These are phyloP conservation scores for Toxicodendron radicans DNA, from an alignment of 345 rosid species.

Conservation along the genomic window DNA sequence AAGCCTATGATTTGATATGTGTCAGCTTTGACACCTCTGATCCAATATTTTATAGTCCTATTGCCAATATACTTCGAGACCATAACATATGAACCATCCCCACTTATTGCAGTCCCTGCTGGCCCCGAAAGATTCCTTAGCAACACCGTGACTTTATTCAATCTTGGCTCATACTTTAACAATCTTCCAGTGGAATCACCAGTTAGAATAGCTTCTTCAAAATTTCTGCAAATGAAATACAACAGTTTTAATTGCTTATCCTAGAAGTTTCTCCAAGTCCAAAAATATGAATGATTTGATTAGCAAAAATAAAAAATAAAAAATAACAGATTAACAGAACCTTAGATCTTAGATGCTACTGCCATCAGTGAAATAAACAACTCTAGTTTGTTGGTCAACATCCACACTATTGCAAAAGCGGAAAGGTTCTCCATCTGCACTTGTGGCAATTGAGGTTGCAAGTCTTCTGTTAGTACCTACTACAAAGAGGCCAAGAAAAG, in stretches of 20 bases:
- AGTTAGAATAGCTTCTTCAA: background rate
- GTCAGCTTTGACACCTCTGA: constrained; percentile 14
- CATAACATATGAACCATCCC: constrained; percentile 6
- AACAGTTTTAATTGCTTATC: no score
- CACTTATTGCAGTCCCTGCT: constrained; percentile 19
- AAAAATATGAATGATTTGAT: no score
- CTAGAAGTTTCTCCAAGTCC: no score
- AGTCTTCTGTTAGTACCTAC: constrained; percentile 10
- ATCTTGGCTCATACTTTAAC: constrained; percentile 9
- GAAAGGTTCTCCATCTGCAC: constrained; percentile 17
- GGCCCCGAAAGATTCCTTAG: constrained; percentile 17
- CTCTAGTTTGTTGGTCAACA: constrained; percentile 11
- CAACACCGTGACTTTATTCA: constrained; percentile 17
- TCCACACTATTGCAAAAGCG: constrained; percentile 13
- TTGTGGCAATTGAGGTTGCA: constrained; percentile 13
- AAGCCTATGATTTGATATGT: constrained; percentile 4
- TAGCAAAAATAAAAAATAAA: no score
- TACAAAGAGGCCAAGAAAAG: constrained; percentile 11
- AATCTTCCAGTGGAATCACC: constrained; percentile 26
- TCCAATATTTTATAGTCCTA: constrained; percentile 17
- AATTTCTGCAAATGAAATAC: no score
- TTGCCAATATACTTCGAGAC: constrained; percentile 3
- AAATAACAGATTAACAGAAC: background rate
- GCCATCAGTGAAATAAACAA: constrained; percentile 23
- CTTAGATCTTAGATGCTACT: constrained; percentile 7